phyloP scores from a whole-genome alignment of 306 rosid species.

The Quercus variabilis region DNA sequence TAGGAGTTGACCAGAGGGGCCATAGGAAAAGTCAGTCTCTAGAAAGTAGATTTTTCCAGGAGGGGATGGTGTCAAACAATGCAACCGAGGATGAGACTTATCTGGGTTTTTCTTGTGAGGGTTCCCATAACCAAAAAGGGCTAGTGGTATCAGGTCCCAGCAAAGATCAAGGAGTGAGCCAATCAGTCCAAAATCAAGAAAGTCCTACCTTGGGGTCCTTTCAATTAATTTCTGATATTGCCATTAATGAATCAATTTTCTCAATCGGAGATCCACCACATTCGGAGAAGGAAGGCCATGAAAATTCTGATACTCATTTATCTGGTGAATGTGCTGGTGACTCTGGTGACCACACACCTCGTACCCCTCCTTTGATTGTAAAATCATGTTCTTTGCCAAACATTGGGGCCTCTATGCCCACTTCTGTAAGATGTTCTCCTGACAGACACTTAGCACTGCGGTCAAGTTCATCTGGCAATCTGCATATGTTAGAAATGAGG shows the following conservation, averaged over 20 bases:
- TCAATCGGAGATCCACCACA: conserved; percentile 42
- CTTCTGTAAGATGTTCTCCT: conserved; percentile 23
- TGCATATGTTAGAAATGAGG: conserved; percentile 40
- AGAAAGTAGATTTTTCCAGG: conserved; percentile 51
- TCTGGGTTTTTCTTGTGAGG: conserved; percentile 36
- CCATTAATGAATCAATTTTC: conserved; percentile 41
- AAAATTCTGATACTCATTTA: conserved; percentile 40
- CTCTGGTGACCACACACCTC: conserved; percentile 24
- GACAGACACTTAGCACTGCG: conserved; percentile 18
- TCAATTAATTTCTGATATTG: conserved; percentile 31
- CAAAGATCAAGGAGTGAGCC: conserved; percentile 32
- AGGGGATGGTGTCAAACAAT: conserved; percentile 25
- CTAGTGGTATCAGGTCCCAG: conserved; percentile 24
- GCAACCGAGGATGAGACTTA: conserved; percentile 42
- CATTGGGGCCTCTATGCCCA: conserved; percentile 35
- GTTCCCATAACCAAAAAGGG: conserved; percentile 24
- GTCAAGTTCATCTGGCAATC: conserved; percentile 72
- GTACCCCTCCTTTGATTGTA: conserved; percentile 24
- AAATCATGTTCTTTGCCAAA: conserved; percentile 66
- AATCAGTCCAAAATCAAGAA: conserved; percentile 25
- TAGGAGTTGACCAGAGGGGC: conserved; percentile 18
- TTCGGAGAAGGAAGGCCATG: conserved; percentile 52
- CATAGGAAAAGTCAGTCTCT: conserved; percentile 65
- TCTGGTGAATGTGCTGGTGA: conserved; percentile 42
- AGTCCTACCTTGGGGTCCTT: conserved; percentile 17